Percentiles rank a stretch among this genome's conserved stretches.
Evolutionary conservation across 2,329 filamentous ascomycete genomes (phyloP).

Genomic region (Cadophora sp.): DNA sequence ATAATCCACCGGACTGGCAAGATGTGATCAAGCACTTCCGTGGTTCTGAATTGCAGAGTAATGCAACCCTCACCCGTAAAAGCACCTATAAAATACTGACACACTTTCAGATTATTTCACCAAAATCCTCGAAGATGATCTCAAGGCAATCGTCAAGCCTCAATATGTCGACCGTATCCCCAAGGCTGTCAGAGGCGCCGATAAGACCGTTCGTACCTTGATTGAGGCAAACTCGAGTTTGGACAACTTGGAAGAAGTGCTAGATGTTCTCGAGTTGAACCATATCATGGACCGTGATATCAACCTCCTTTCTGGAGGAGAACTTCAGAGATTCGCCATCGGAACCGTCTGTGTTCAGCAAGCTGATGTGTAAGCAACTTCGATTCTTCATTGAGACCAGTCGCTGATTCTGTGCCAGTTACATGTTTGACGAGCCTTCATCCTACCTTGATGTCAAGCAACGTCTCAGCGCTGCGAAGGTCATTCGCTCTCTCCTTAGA

Average conservation of each 20-base stretch:
- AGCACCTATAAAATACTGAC: constrained; percentile 23
- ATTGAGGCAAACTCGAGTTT: constrained; percentile 79
- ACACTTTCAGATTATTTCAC: constrained; percentile 86
- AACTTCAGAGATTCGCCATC: constrained; percentile 97
- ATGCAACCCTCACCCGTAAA: constrained; percentile 15
- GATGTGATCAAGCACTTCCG: constrained; percentile 98
- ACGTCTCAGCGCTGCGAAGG: constrained; percentile 87
- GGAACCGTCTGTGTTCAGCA: constrained; percentile 94
- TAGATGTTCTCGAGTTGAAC: constrained; percentile 83
- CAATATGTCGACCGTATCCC: constrained; percentile 98
- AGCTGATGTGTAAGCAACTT: constrained; percentile 75
- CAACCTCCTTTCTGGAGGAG: constrained; percentile 89
- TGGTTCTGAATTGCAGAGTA: constrained; percentile 96
- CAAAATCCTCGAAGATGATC: constrained; percentile 93
- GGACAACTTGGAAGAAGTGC: constrained; percentile 81
- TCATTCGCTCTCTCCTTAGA: constrained; percentile 89
- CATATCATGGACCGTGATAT: constrained; percentile 95
- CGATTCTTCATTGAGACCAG: neutral
- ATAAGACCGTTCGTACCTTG: constrained; percentile 80
- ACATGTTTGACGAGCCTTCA: constrained; percentile 99
- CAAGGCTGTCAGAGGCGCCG: constrained; percentile 81
- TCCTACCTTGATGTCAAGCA: constrained; percentile 99
- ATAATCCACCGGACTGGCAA: constrained; percentile 98
- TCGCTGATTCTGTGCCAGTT: constrained; percentile 52
- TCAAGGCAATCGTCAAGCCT: constrained; percentile 98